phyloP scores from a whole-genome alignment of 1,139 yeast genomes.

The Nakaseomyces delphensis region DNA sequence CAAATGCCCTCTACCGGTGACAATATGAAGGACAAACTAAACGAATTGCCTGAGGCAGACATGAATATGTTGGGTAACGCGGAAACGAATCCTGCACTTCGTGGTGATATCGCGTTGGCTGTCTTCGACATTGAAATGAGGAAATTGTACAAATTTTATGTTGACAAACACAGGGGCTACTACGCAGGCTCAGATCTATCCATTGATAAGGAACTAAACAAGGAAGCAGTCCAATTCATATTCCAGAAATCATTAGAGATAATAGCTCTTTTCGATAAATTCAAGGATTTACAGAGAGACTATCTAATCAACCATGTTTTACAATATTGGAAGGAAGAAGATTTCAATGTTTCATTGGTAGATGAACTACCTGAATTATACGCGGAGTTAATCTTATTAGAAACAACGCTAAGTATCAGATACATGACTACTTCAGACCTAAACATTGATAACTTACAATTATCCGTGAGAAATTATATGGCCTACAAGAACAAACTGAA shows the following conservation, averaged over 20 bases:
- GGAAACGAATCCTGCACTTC: slow-evolving; percentile 80
- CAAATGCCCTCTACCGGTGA: slow-evolving; percentile 43
- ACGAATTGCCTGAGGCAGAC: slow-evolving; percentile 77
- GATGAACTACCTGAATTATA: slow-evolving; percentile 22
- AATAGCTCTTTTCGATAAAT: slow-evolving; percentile 53
- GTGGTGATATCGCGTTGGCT: slow-evolving; percentile 81
- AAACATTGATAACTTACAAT: slow-evolving; percentile 50
- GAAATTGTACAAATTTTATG: slow-evolving; percentile 33
- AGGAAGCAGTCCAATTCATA: slow-evolving; percentile 30
- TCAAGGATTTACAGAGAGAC: slow-evolving; percentile 58
- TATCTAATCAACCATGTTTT: slow-evolving; percentile 60
- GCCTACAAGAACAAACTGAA: slow-evolving; percentile 46
- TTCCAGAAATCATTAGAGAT: slow-evolving; percentile 41
- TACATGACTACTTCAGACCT: slow-evolving; percentile 31
- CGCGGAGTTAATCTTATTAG: slow-evolving; percentile 42
- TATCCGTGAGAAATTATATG: slow-evolving; percentile 60
- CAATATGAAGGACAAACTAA: slow-evolving; percentile 52
- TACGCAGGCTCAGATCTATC: slow-evolving; percentile 22
- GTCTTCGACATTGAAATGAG: slow-evolving; percentile 67
- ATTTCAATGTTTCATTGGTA: slow-evolving; percentile 15
- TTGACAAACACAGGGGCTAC: slow-evolving; percentile 30
- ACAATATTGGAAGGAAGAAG: slow-evolving; percentile 38
- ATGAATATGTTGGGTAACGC: slow-evolving; percentile 78
- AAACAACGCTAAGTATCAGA: slow-evolving; percentile 62
- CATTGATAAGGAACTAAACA: slow-evolving; percentile 23